Evolutionary conservation across 345 rosid genomes (phyloP), one percentile per base, ranked within the genome.

Genomic region (Firmiana major): DNA sequence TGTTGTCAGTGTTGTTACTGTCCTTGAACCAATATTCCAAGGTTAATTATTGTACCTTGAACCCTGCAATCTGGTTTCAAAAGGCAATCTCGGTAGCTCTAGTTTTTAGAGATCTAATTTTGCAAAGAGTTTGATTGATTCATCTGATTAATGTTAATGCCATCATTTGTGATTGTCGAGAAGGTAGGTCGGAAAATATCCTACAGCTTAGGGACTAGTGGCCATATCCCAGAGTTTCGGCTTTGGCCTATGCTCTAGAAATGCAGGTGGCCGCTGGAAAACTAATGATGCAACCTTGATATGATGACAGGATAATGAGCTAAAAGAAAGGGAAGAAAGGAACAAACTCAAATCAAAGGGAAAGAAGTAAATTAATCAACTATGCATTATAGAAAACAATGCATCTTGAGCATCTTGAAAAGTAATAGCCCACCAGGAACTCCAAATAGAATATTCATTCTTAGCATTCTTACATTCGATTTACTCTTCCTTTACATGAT

Each of bases 21-120:
- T 81, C 74, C 87, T 90, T 63, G 74, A 85, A 40, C 85, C 92
- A 55, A 82, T 84, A 75, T 63, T 82, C 51, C 46, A 84, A 83
- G 92, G 91, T 89, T 40, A 6, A n/a, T 36, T 0, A 8, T 28
- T 57, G 1, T 21, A n/a, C 16, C 62, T 22, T 22, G 12, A 57
- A n/a, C 22, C 58, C n/a, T 6, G 46, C 24, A 21, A 58, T 55
- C 62, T 72, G 51, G 21, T 34, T 36, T 34, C 11, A 5, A 34
- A 34, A 19, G n/a, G n/a, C n/a, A n/a, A n/a, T n/a, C n/a, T n/a
- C n/a, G n/a, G n/a, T n/a, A n/a, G n/a, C n/a, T 63, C 36, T 22
- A 16, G 0, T 24, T 26, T 21, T 6, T 58, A 53, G 58, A 31
- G 31, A 65, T 65, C 26, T 65, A 40, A 66, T 5, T 63, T 63